Conservation (phyloP, 208 protist genomes). For the Trypanosoma vivax region DNA sequence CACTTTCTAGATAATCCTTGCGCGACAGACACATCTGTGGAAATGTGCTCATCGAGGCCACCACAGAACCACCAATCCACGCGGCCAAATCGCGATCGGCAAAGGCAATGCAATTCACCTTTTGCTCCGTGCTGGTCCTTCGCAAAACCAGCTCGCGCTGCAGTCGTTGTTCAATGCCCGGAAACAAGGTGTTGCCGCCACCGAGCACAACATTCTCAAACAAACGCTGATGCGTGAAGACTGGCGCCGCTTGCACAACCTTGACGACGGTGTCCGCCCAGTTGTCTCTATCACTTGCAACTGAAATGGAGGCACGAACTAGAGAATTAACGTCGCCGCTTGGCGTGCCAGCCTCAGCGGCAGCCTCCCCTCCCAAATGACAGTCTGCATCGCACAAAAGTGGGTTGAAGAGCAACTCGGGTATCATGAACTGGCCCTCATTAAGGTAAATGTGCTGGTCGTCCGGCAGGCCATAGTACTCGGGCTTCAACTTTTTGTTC, state of each 20-base stretch:
- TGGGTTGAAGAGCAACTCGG: slow-evolving; percentile 83
- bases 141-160: slow-evolving; percentile 54
- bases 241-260: slow-evolving; percentile 37
- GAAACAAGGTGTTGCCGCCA: slow-evolving; percentile 90
- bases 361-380: slow-evolving; percentile 19
- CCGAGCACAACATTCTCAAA: slow-evolving; percentile 92
- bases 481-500: slow-evolving; percentile 9
- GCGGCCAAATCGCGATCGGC: slow-evolving; percentile 60
- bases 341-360: too few relatives aligned
- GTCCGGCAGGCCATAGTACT: slow-evolving; percentile 81
- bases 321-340: too few relatives aligned
- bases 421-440: slow-evolving; percentile 66
- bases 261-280: slow-evolving; percentile 52
- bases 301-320: too few relatives aligned
- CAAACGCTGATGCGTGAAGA: slow-evolving; percentile 30
- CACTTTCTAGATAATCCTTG: slow-evolving; percentile 80
- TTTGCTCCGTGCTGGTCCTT: neutral
- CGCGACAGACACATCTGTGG: slow-evolving; percentile 63
- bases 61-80: slow-evolving; percentile 86
- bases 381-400: slow-evolving; percentile 47
- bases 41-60: slow-evolving; percentile 67
- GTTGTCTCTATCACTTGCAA: slow-evolving; percentile 18
- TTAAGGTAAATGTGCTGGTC: slow-evolving; percentile 77
- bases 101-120: slow-evolving; percentile 56
- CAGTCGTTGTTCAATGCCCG: slow-evolving; percentile 64